A percentile compares a stretch with the other conserved stretches of the same genome.
phyloP scores from a whole-genome alignment of 1,139 yeast species.

The Trichomonascaceae sp. region DNA sequence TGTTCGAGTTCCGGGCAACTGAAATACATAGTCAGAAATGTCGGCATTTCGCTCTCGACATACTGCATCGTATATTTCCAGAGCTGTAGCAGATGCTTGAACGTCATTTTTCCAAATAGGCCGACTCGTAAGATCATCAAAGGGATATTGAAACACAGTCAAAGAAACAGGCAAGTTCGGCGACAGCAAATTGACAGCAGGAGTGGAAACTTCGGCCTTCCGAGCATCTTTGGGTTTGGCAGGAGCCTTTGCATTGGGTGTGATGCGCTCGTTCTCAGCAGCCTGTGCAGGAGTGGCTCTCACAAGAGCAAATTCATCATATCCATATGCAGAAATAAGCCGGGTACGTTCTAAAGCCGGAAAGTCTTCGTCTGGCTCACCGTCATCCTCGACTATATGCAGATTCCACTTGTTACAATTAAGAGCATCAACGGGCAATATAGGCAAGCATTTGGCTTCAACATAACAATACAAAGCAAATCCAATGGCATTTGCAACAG shows the following conservation, averaged over 20 bases:
- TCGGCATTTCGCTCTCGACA: slow-evolving; percentile 33
- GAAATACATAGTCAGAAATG: slow-evolving; percentile 30
- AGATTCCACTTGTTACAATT: slow-evolving; percentile 40
- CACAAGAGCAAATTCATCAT: slow-evolving; percentile 42
- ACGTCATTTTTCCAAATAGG: slow-evolving; percentile 27
- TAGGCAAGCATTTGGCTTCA: slow-evolving; percentile 28
- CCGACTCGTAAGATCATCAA: slow-evolving; percentile 30
- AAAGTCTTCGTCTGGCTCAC: slow-evolving; percentile 43
- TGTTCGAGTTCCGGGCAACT: slow-evolving; percentile 28
- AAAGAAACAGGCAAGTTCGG: slow-evolving; percentile 13
- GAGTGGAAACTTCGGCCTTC: background rate
- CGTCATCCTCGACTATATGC: slow-evolving; percentile 42
- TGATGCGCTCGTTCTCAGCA: slow-evolving; percentile 30
- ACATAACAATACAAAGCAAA: slow-evolving; percentile 34
- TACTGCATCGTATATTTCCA: slow-evolving; percentile 28
- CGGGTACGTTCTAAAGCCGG: slow-evolving; percentile 41
- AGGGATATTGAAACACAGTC: slow-evolving; percentile 31
- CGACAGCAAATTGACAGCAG: background rate
- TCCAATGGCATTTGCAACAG: slow-evolving; percentile 39
- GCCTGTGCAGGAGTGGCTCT: slow-evolving; percentile 34
- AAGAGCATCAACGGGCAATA: slow-evolving; percentile 26
- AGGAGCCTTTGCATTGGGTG: slow-evolving; percentile 27
- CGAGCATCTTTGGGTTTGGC: slow-evolving; percentile 4
- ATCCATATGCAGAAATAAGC: slow-evolving; percentile 36
- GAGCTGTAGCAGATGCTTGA: slow-evolving; percentile 20